A percentile compares a stretch with the other conserved stretches of the same genome.
Evolutionary conservation across 169 alveolate genomes (phyloP).

Genomic region (Theileria orientalis): DNA sequence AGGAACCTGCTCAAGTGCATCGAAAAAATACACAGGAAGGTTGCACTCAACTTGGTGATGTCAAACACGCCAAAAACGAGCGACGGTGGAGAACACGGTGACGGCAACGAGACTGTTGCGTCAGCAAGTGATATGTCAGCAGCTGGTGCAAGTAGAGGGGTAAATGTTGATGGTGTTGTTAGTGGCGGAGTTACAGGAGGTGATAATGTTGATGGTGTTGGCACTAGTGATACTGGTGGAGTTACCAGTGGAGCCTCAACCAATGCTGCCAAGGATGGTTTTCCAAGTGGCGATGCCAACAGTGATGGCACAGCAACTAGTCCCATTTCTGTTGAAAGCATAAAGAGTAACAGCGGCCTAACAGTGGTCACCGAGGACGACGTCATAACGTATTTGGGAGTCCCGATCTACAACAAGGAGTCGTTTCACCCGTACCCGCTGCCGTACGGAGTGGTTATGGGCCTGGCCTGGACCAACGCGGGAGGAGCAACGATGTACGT

Average conservation of each 20-base stretch:
- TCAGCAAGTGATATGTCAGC: background rate
- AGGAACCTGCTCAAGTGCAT: conserved; percentile 81
- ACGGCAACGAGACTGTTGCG: background rate
- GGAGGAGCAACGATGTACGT: conserved; percentile 92
- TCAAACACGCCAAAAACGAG: conserved; percentile 39
- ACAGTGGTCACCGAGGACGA: conserved; percentile 28
- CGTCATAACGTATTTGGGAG: conserved; percentile 51
- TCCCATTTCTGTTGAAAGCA: background rate
- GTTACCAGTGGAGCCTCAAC: too few species aligned
- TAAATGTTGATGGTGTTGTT: background rate
- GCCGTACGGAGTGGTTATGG: conserved; percentile 88
- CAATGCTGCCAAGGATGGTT: background rate
- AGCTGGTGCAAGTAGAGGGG: conserved; percentile 16
- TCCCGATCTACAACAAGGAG: conserved; percentile 60
- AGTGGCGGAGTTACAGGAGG: too few species aligned
- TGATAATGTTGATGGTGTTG: too few species aligned
- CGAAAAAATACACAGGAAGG: conserved; percentile 83
- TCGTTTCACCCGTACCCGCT: conserved; percentile 61
- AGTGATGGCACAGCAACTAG: conserved; percentile 2
- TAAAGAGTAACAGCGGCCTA: background rate
- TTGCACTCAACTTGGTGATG: conserved; percentile 84
- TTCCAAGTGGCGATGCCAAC: background rate
- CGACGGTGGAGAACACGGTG: background rate
- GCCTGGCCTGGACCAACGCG: conserved; percentile 91
- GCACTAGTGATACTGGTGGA: too few species aligned